Evolutionary conservation across 1,139 yeast genomes (phyloP).

Genomic region (Meyerozyma guilliermondii): DNA sequence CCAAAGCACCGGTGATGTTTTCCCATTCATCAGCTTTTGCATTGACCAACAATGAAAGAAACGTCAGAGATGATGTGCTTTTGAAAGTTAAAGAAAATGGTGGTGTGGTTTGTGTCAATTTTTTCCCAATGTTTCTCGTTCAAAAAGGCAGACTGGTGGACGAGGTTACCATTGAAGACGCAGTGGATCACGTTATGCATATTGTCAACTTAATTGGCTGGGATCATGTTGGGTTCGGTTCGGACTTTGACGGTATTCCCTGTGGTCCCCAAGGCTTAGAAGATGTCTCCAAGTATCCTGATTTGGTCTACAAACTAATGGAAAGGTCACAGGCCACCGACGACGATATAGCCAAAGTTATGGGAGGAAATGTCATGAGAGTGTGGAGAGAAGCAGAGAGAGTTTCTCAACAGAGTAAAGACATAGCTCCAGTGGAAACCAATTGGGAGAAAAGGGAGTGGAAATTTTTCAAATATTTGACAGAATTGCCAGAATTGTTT

Average conservation of each 20-base stretch:
- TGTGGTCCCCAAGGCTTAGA: constrained; percentile 45
- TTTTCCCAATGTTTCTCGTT: constrained; percentile 38
- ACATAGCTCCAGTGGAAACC: constrained; percentile 25
- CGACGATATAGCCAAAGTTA: constrained; percentile 35
- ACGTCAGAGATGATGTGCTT: constrained; percentile 47
- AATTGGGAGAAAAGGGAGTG: constrained; percentile 41
- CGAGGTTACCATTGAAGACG: constrained; percentile 38
- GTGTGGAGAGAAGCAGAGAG: constrained; percentile 45
- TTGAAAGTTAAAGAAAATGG: constrained; percentile 32
- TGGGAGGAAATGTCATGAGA: constrained; percentile 46
- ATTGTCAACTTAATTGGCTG: constrained; percentile 44
- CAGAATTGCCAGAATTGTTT: constrained; percentile 29
- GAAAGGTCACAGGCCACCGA: constrained; percentile 31
- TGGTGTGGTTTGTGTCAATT: constrained; percentile 48
- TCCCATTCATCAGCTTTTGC: constrained; percentile 45
- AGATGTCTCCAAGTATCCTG: constrained; percentile 52
- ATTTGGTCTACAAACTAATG: constrained; percentile 38
- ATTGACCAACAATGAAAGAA: constrained; percentile 37
- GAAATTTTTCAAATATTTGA: constrained; percentile 29
- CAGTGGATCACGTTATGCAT: constrained; percentile 41
- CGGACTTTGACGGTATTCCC: constrained; percentile 52
- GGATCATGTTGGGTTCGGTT: constrained; percentile 52
- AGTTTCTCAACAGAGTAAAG: constrained; percentile 19
- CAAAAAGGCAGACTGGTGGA: constrained; percentile 13
- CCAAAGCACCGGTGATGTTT: constrained; percentile 46